phyloP scores from a whole-genome alignment of 495 filamentous ascomycete species.

The Penicillium nucicola region DNA sequence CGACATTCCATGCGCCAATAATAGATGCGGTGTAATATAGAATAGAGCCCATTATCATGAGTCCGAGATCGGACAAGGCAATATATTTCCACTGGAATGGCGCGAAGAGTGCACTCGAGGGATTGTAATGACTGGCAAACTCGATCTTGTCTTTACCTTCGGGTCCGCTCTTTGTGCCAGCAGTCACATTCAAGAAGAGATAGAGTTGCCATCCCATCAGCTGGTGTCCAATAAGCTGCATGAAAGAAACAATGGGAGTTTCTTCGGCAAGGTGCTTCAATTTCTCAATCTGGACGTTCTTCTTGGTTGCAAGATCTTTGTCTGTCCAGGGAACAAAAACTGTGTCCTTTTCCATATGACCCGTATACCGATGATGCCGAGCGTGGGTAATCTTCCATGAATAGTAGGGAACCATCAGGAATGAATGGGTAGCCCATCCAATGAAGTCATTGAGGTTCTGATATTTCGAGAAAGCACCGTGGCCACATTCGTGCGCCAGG shows the following conservation, averaged over 20 bases:
- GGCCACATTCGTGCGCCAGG: conserved; percentile 26
- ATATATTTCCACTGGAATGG: conserved; percentile 53
- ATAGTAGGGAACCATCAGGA: conserved; percentile 68
- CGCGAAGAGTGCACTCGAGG: conserved; percentile 58
- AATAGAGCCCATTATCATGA: conserved; percentile 41
- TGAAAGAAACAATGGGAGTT: conserved; percentile 49
- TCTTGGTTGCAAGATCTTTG: conserved; percentile 33
- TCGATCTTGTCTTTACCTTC: conserved; percentile 42
- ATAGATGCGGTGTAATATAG: conserved; percentile 43
- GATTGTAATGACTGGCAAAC: conserved; percentile 57
- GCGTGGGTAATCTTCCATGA: conserved; percentile 75
- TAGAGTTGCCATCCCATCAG: conserved; percentile 56
- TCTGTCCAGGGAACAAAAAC: conserved; percentile 55
- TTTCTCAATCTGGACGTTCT: conserved; percentile 32
- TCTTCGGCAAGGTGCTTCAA: conserved; percentile 52
- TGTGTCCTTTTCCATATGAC: conserved; percentile 57
- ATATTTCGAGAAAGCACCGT: conserved; percentile 66
- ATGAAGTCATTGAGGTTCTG: conserved; percentile 62
- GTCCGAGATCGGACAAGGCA: conserved; percentile 56
- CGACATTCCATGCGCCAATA: conserved; percentile 49
- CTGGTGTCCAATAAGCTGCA: conserved; percentile 50
- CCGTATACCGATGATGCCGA: conserved; percentile 66
- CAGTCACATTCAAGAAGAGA: conserved; percentile 53
- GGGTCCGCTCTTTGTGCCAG: conserved; percentile 41
- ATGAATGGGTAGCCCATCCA: conserved; percentile 64